These are phyloP conservation scores for Penicillium mononematosum DNA, from an alignment of 495 filamentous ascomycete genomes.

Conservation along the genomic window DNA sequence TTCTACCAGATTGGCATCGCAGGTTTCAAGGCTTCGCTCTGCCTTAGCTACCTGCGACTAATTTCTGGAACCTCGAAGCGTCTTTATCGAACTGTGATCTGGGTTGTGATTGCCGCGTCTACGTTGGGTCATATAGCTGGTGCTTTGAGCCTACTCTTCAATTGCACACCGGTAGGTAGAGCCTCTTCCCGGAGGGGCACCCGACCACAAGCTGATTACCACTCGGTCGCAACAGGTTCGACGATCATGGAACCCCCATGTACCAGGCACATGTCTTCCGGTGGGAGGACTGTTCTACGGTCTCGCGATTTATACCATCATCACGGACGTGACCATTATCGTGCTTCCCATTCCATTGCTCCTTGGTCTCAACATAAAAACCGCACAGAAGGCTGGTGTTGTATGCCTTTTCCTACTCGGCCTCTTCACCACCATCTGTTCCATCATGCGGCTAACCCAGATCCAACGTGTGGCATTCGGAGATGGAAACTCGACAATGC, in stretches of 20 bases:
- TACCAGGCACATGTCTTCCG: slow-evolving; percentile 47
- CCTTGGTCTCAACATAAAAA: slow-evolving; percentile 49
- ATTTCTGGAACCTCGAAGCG: slow-evolving; percentile 47
- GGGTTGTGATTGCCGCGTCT: slow-evolving; percentile 42
- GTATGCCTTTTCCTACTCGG: slow-evolving; percentile 56
- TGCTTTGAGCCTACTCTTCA: slow-evolving; percentile 50
- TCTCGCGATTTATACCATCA: slow-evolving; percentile 52
- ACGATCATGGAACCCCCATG: slow-evolving; percentile 46
- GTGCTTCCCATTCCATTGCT: slow-evolving; percentile 55
- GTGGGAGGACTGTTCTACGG: slow-evolving; percentile 53
- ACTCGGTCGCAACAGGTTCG: slow-evolving; percentile 30
- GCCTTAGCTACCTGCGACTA: slow-evolving; percentile 55
- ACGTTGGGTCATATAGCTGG: slow-evolving; percentile 51
- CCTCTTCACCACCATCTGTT: slow-evolving; percentile 58
- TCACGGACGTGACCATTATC: slow-evolving; percentile 53
- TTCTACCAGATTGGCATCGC: slow-evolving; percentile 59
- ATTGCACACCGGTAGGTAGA: slow-evolving; percentile 48
- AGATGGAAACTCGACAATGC: slow-evolving; percentile 57
- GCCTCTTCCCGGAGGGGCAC: not conserved
- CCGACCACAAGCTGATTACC: not conserved
- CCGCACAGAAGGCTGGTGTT: slow-evolving; percentile 51
- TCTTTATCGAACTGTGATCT: slow-evolving; percentile 49
- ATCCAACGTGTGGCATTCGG: slow-evolving; percentile 51
- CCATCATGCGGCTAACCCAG: slow-evolving; percentile 53
- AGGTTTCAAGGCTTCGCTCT: slow-evolving; percentile 60